Base-by-base conservation (phyloP, 164 flowering plant genomes). In the Annona squamosa region DNA sequence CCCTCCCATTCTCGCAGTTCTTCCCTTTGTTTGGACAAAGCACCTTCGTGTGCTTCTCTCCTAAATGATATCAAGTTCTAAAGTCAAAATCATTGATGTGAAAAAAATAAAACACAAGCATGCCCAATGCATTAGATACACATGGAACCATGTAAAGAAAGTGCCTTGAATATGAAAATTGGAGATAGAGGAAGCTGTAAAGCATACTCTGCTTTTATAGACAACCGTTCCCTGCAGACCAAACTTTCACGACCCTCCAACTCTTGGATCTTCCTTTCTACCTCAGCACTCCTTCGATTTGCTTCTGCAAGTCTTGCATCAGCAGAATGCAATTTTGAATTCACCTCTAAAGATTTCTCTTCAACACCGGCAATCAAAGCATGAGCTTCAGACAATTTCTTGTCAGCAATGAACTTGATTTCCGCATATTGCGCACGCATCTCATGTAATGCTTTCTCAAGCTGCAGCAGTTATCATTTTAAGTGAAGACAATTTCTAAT, bases 221-320 rank as follows among this genome's bases (percentile, higher is more conserved):
- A 85, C 3, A 83, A 79, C 0, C 88, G 87, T 74, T 90, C 95
- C 73, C 83, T 87, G 48, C 81, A 79, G 61, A 92, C 85, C 16
- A 81, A 77, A 82, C 79, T 90, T 85, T 93, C 97, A 73, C 88
- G 92, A 74, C 82, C 74, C 71, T 92, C 93, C 76, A 96, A 68
- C 73, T 93, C 97, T 73, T 85, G 86, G 78, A 89, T 72, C 78
- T 84, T 90, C 80, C 88, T 83, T 68, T 92, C 97, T 77, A 93
- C 19, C 70, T 91, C 93, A 13, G 87, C 77, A 79, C 82, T 78
- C 81, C 88, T 89, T 66, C 93, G 80, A 74, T 80, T 90, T n/a
- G 88, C 91, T 85, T 93, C 98, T 59, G 91, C 93, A 77, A 89
- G 87, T 78, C 86, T 91, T 41, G 92, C 88, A 73, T 91, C 94